A percentile compares a stretch with the other conserved stretches of the same genome.
Conservation (phyloP, 2,329 filamentous ascomycete genomes). For the Colletotrichum gigasporum region DNA sequence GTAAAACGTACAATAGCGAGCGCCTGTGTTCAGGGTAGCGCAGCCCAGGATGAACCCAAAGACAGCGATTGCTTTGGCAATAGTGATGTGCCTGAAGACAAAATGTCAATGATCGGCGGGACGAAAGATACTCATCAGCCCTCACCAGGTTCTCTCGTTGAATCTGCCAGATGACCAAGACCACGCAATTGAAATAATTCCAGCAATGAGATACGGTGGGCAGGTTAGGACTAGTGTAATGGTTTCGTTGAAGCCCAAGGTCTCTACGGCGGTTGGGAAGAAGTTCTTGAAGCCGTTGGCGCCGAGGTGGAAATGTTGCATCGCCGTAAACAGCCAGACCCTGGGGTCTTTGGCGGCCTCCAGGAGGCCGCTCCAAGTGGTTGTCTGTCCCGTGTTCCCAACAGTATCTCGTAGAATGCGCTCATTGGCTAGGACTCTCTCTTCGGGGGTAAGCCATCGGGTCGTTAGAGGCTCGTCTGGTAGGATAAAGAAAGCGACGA, state of each 20-base stretch:
- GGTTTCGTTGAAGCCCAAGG: constrained; percentile 48
- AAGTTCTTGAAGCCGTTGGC: constrained; percentile 45
- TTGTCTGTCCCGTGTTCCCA: constrained; percentile 33
- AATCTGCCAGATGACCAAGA: constrained; percentile 34
- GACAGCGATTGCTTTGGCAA: constrained; percentile 21
- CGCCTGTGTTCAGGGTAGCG: constrained; percentile 42
- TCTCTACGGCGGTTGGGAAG: constrained; percentile 38
- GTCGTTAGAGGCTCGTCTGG: constrained; percentile 46
- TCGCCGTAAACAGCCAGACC: constrained; percentile 55
- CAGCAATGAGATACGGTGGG: constrained; percentile 53
- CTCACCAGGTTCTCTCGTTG: constrained; percentile 27
- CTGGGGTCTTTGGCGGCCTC: constrained; percentile 52
- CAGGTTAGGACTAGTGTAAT: constrained; percentile 54
- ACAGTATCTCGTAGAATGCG: constrained; percentile 45
- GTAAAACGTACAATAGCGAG: constrained; percentile 34
- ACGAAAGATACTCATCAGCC: not conserved
- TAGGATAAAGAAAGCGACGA: constrained; percentile 28
- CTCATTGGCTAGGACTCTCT: constrained; percentile 51
- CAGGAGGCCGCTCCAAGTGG: constrained; percentile 50
- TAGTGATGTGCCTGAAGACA: constrained; percentile 8
- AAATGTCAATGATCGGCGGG: too few species aligned
- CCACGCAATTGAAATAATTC: constrained; percentile 47
- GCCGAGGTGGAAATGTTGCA: constrained; percentile 54
- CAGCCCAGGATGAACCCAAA: constrained; percentile 32
- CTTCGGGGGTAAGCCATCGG: constrained; percentile 43